Percentiles rank a stretch among this genome's conserved stretches.
phyloP scores from a whole-genome alignment of 2,329 filamentous ascomycete species.

The Xylariaceae sp. region DNA sequence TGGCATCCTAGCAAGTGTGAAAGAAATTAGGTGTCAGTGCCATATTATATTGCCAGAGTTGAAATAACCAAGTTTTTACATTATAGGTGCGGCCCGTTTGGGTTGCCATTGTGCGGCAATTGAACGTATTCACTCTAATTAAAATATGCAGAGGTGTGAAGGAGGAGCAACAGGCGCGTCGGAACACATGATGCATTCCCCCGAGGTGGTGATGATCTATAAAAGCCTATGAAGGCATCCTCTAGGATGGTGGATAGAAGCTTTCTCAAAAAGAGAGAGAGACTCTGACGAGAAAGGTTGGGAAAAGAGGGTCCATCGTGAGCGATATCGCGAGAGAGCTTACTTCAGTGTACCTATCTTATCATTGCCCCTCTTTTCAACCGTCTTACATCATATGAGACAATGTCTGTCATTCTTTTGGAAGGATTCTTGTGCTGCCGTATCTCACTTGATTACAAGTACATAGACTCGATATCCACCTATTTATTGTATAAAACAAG shows the following conservation, averaged over 20 bases:
- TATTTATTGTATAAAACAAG: too few relatives aligned
- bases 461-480: too few relatives aligned
- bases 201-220: neutral
- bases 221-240: slow-evolving; percentile 13
- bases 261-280: neutral
- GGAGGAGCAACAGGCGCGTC: slow-evolving; percentile 22
- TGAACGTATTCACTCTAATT: slow-evolving; percentile 14
- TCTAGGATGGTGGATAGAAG: neutral
- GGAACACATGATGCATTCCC: slow-evolving; percentile 42
- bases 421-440: too few relatives aligned
- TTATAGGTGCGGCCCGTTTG: slow-evolving; percentile 35
- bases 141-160: slow-evolving; percentile 19
- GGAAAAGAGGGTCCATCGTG: slow-evolving; percentile 13
- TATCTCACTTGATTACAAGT: too few relatives aligned
- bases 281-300: neutral
- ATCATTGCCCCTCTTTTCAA: too few relatives aligned
- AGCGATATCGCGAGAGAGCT: slow-evolving; percentile 10
- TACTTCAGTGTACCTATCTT: too few relatives aligned
- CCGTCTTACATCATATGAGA: neutral
- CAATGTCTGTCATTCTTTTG: too few relatives aligned
- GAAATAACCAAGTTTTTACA: slow-evolving; percentile 26
- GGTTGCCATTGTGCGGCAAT: slow-evolving; percentile 38
- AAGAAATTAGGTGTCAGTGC: slow-evolving; percentile 6
- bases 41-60: too few relatives aligned
- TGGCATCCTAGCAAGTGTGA: slow-evolving; percentile 70